Percentiles rank a stretch among this genome's conserved stretches.
phyloP scores from a whole-genome alignment of 768 basidiomycete genomes.

The Hydnum rufescens region DNA sequence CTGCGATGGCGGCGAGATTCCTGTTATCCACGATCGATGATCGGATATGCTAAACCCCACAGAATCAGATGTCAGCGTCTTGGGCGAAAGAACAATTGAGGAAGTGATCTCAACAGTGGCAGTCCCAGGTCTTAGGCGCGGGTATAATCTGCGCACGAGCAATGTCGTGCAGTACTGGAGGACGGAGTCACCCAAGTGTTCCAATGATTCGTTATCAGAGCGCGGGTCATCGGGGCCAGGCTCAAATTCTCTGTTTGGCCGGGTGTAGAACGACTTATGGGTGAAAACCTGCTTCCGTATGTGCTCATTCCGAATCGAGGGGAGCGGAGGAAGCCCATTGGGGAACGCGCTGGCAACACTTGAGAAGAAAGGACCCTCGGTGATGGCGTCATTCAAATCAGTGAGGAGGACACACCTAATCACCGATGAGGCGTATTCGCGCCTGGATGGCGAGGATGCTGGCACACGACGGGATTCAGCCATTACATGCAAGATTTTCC shows the following conservation, averaged over 20 bases:
- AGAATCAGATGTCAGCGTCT: not conserved
- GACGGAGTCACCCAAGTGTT: slow-evolving; percentile 8
- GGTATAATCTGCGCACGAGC: not conserved
- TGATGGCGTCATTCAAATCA: no score
- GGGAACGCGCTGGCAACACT: no score
- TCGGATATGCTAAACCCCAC: not conserved
- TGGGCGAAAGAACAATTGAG: no score
- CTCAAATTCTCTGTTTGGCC: slow-evolving; percentile 6
- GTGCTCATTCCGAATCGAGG: no score
- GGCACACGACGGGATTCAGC: no score
- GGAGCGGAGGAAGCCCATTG: no score
- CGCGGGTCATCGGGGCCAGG: slow-evolving; percentile 5
- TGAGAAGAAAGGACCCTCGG: no score
- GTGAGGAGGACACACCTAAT: no score
- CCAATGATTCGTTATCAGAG: slow-evolving; percentile 7
- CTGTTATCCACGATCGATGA: not conserved
- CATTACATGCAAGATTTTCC: no score
- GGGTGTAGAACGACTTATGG: slow-evolving; percentile 4
- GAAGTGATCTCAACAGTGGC: not conserved
- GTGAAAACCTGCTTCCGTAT: slow-evolving; percentile 8
- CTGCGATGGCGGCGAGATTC: not conserved
- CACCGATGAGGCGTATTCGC: no score
- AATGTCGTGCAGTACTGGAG: not conserved
- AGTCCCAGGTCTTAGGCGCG: not conserved
- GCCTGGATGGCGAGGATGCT: no score